Evolutionary conservation across 352 stramenopile species (phyloP), one percentile per base, ranked within the genome.

Genomic region (Elongisporangium undulatum): DNA sequence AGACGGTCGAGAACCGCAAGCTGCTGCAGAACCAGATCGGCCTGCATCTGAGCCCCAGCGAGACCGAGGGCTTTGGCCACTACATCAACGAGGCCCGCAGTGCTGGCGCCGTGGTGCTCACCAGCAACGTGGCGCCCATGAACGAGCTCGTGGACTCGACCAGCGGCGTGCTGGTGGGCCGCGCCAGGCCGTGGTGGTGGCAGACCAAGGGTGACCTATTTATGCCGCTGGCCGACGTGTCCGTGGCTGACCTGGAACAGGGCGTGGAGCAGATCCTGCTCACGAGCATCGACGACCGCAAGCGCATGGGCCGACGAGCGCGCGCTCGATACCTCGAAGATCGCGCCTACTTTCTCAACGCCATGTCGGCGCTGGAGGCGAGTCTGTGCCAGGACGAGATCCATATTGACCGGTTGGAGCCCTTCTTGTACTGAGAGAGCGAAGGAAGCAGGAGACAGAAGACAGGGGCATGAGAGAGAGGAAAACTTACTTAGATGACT

Each of bases 31-130:
- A 93, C 61, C 64, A 74, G 55, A 85, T 93, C 55, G 84, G 84
- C 16, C 67, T 93, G 51, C 84, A 93, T 39, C 50, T 93, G 54
- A 90, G 79, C 65, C 84, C 84, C 12, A 91, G 79, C 51, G 79
- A 88, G 62, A 89, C 76, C 12, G 84, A 93, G 65, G 84, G 81
- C 17, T 95, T 93, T 55, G 79, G 85, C 29, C 85, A 95, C 64
- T 92, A 92, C 55, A 92, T 95, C 63, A 95, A 95, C 58, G 79
- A 93, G 59, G 85, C 85, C 17, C 81, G 85, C 23, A 90, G 83
- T 56, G 74, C 78, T 10, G 83, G 79, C 12, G 85, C 82, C 16
- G 67, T 95, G 4, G 83, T 90, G 51, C 26, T 95, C 51, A 92
- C 85, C 38, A 87, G 81, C 20, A 77, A 95, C 59, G 85, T 89